Evolutionary conservation across 2,329 filamentous ascomycete genomes (phyloP), one percentile per base, ranked within the genome.

Genomic region (Tolypocladium tropicale): DNA sequence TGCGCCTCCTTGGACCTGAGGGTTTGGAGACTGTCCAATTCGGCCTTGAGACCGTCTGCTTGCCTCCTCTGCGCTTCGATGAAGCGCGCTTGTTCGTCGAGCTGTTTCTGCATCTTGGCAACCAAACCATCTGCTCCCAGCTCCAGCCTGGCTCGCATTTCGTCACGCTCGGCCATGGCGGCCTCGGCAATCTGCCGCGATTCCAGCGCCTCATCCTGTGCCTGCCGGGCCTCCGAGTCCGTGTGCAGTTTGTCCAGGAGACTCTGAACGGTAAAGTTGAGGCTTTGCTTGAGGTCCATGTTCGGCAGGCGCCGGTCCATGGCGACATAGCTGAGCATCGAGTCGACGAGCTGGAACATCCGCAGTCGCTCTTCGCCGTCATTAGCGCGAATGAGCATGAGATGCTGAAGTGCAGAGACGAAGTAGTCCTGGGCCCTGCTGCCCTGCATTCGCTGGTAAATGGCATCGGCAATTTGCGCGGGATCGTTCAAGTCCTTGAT

Each of bases 271-370:
- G 93, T 96, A 66, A 97, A 97, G 70, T 95, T 96, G 61, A 99
- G 82, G 67, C 91, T 95, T 71, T 97, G 93, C 76, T 96, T 96
- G 58, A 99, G 82, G 70, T 99, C 94, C 85, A 97, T 93, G 72
- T 99, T 93, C 41, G 94, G 94, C 61, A 97, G 74, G 60, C 94
- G 83, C 67, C 94, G 84, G 72, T 99, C 94, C 93, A 99, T 99
- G 64, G 93, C 93, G 60, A 99, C 93, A 72, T 97, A 97, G 72
- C 91, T 96, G 62, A 99, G 84, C 91, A 97, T 97, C n/a, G 90
- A 87, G 72, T 99, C 94, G 32, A 97, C 92, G 32, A 99, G 83
- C 76, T 97, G 94, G 74, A 97, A 99, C 87, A 96, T 94, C 52
- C 90, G 86, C 59, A 96, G 74, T 16, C 91, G 85, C 72, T 99